Percentiles rank a stretch among this genome's conserved stretches.
Conservation (phyloP, 1,284 basidiomycete species). For the Filobasidium uniguttulatum region DNA sequence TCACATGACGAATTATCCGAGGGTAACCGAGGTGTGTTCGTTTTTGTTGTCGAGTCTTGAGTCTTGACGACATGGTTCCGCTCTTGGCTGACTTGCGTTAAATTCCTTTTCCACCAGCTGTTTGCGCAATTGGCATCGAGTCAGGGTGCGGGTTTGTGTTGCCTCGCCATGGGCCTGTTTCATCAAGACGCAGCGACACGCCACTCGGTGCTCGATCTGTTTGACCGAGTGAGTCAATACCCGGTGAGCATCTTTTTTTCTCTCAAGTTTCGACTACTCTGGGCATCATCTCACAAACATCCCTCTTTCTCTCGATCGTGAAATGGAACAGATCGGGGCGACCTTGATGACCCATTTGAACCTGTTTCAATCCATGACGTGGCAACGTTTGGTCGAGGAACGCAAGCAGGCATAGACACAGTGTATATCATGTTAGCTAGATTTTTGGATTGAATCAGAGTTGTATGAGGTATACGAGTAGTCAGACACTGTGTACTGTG, state of each 20-base stretch:
- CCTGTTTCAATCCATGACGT: slow-evolving; percentile 58
- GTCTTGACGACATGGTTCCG: neutral
- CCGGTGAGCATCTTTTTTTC: slow-evolving; percentile 52
- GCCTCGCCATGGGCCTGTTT: slow-evolving; percentile 77
- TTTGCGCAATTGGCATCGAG: slow-evolving; percentile 61
- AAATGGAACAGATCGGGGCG: slow-evolving; percentile 55
- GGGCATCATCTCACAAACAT: neutral
- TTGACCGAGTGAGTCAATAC: slow-evolving; percentile 60
- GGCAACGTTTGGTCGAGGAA: slow-evolving; percentile 10
- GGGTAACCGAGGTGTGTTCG: slow-evolving; percentile 66
- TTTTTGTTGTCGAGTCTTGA: neutral
- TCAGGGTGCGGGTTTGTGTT: slow-evolving; percentile 67
- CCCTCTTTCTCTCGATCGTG: neutral
- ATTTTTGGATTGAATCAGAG: too few species aligned
- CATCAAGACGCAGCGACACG: slow-evolving; percentile 65
- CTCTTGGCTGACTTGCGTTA: slow-evolving; percentile 4
- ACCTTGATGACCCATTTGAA: slow-evolving; percentile 73
- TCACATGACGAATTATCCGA: slow-evolving; percentile 60
- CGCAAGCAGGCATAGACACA: neutral
- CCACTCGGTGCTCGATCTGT: slow-evolving; percentile 64
- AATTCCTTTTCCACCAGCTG: slow-evolving; percentile 44
- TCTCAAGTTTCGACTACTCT: neutral
- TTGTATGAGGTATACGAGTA: too few species aligned
- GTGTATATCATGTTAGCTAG: too few species aligned
- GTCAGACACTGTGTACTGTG: too few species aligned